Conservation (phyloP, 83 land plant genomes). For the Larix sibirica region DNA sequence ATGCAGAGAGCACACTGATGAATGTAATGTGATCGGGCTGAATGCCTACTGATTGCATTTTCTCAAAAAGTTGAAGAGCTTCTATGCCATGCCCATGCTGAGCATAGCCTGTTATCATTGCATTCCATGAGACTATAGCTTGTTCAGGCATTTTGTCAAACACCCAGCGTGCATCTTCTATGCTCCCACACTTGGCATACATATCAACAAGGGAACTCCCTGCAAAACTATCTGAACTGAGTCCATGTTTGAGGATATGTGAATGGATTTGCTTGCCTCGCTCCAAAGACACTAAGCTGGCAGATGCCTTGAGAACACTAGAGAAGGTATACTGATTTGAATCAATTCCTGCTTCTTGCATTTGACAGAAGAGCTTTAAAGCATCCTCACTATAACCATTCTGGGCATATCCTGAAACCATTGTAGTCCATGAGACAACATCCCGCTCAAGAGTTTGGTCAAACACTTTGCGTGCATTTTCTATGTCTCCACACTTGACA, state of each 20-base stretch:
- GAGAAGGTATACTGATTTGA: conserved; percentile 22
- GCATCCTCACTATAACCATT: conserved; percentile 18
- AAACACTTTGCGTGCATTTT: conserved; percentile 20
- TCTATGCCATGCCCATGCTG: conserved; percentile 3
- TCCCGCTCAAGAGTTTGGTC: conserved; percentile 3
- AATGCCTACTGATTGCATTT: background rate
- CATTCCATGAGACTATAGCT: background rate
- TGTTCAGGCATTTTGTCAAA: background rate
- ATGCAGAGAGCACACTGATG: background rate
- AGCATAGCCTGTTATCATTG: background rate
- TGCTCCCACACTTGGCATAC: conserved; percentile 1
- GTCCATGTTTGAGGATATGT: background rate
- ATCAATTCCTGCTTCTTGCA: conserved; percentile 10
- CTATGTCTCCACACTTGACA: background rate
- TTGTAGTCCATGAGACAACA: conserved; percentile 20
- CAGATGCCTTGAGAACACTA: conserved; percentile 21
- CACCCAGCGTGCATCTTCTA: background rate
- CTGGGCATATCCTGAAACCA: conserved; percentile 27
- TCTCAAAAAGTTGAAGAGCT: background rate
- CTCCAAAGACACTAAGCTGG: conserved; percentile 9
- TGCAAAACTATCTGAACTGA: background rate
- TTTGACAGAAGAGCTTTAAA: conserved; percentile 5
- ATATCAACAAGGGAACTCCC: background rate
- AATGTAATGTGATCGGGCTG: background rate
- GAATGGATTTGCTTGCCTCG: background rate